phyloP scores from a whole-genome alignment of 768 basidiomycete species.

The Suillus bovinus region DNA sequence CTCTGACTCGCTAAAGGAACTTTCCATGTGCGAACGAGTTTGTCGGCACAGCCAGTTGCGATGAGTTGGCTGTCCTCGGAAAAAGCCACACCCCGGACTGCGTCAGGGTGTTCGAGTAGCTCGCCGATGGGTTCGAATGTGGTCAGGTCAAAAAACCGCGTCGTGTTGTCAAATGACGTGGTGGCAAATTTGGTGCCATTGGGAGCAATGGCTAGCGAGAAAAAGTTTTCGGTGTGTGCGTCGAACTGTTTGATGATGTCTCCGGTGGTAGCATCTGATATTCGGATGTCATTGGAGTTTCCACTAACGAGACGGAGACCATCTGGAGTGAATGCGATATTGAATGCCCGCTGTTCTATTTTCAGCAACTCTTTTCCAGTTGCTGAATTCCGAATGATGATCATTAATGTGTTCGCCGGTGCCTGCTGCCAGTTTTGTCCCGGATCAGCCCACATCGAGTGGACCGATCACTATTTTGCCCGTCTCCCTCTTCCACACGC shows the following conservation, averaged over 20 bases:
- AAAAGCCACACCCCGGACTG: accelerated
- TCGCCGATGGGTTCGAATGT: not conserved
- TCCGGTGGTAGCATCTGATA: not conserved
- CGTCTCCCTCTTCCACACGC: too few species aligned
- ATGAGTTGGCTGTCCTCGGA: not conserved
- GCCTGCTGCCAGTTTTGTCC: too few species aligned
- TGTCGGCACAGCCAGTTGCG: not conserved
- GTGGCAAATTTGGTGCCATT: not conserved
- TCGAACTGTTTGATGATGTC: not conserved
- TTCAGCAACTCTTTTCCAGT: not conserved
- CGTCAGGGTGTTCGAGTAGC: not conserved
- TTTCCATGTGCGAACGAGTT: not conserved
- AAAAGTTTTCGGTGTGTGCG: not conserved
- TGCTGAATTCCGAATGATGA: too few species aligned
- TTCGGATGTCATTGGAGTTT: accelerated
- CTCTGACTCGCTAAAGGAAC: not conserved
- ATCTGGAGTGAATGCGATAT: not conserved
- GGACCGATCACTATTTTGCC: too few species aligned
- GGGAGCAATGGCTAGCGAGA: not conserved
- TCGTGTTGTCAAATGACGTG: not conserved
- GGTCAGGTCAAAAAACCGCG: not conserved
- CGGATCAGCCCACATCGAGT: too few species aligned
- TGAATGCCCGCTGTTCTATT: not conserved
- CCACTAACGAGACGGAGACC: not conserved
- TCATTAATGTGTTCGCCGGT: too few species aligned